phyloP scores from a whole-genome alignment of 495 filamentous ascomycete genomes.

The Aspergillus nanangensis region DNA sequence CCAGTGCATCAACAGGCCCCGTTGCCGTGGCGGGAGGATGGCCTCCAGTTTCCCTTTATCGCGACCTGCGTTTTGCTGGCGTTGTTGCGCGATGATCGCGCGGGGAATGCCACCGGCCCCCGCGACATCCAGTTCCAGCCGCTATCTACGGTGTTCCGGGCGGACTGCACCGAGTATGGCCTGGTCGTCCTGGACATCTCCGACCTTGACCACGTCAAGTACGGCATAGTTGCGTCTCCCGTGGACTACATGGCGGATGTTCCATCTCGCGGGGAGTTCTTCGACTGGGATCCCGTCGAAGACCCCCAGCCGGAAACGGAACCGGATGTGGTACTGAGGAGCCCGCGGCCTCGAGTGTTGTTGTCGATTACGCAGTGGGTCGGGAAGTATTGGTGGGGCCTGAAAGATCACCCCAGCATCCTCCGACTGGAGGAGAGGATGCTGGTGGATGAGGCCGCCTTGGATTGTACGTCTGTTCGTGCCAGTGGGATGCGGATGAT shows the following conservation, averaged over 20 bases:
- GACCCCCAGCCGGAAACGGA: slow-evolving; percentile 2
- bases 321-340: slow-evolving; percentile 7
- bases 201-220: slow-evolving; percentile 13
- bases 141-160: slow-evolving; percentile 14
- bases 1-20: slow-evolving; percentile 6
- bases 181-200: slow-evolving; percentile 16
- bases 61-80: slow-evolving; percentile 14
- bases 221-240: slow-evolving; percentile 12
- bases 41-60: slow-evolving; percentile 13
- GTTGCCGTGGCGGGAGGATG: slow-evolving; percentile 14
- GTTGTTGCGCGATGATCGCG: slow-evolving; percentile 12
- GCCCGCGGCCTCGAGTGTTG: slow-evolving; percentile 12
- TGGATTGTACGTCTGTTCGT: slow-evolving; percentile 9
- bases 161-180: slow-evolving; percentile 16
- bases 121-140: slow-evolving; percentile 15
- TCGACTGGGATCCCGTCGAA: slow-evolving; percentile 16
- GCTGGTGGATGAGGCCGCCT: slow-evolving; percentile 10
- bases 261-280: not conserved
- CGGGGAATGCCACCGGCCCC: slow-evolving; percentile 4
- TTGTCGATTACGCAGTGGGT: slow-evolving; percentile 11
- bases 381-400: slow-evolving; percentile 2
- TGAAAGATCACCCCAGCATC: not conserved
- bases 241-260: slow-evolving; percentile 13
- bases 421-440: slow-evolving; percentile 8
- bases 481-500: not conserved